phyloP scores from a whole-genome alignment of 345 rosid genomes.

The Citrus inodora region DNA sequence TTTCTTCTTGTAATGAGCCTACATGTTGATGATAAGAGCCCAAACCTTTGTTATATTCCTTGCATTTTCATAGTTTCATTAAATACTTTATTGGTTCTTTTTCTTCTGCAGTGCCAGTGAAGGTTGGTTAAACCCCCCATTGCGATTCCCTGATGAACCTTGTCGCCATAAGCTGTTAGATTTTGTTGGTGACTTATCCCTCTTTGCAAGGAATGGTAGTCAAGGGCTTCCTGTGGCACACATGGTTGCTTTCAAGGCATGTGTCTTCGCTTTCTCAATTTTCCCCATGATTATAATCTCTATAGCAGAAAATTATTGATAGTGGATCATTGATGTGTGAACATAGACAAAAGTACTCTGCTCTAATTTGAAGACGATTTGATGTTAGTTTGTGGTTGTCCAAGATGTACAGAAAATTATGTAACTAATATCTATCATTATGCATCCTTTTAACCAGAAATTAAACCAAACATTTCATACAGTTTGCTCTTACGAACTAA shows the following conservation, averaged over 20 bases:
- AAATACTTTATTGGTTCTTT: not conserved
- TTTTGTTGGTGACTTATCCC: conserved; percentile 83
- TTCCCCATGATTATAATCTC: not conserved
- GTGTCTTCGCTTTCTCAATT: not conserved
- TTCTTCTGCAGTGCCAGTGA: conserved; percentile 44
- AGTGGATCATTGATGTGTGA: not conserved
- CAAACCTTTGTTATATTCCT: not conserved
- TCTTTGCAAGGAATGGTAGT: conserved; percentile 58
- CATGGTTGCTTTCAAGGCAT: conserved; percentile 69
- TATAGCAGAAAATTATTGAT: not conserved
- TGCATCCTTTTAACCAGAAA: not conserved
- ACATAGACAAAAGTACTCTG: not conserved
- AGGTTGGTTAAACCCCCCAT: conserved; percentile 92
- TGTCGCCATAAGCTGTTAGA: conserved; percentile 90
- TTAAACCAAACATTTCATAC: not conserved
- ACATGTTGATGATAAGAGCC: not conserved
- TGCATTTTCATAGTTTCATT: not conserved
- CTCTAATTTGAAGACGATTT: not conserved
- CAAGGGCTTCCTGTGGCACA: conserved; percentile 88
- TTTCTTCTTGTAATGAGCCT: not conserved
- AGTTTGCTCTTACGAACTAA: not conserved
- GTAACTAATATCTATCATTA: not conserved
- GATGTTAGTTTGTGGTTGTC: not conserved
- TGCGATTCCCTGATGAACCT: conserved; percentile 67
- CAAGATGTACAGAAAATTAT: not conserved